Base-by-base conservation (phyloP, 1,284 basidiomycete species). In the Trichosporon faecale region DNA sequence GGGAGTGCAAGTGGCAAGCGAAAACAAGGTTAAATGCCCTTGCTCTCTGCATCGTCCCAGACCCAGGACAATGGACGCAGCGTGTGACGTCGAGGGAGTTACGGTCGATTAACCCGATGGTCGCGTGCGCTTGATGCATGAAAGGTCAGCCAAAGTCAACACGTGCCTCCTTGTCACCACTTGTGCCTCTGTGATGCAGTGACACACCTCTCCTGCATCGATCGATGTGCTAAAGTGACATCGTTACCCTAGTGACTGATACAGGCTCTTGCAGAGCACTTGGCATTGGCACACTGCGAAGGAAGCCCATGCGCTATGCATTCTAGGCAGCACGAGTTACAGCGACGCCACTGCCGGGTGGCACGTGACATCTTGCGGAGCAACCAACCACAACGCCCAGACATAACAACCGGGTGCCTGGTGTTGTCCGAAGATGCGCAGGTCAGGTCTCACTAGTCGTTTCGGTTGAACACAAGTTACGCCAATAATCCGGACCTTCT, bases 361-460 rank as follows among this genome's bases (percentile, higher is more conserved):
- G 49, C 49, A 52, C 49, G 49, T 52, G 49, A 52, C 49, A 52
- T 21, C 49, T 14, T 7, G 23, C 49, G 49, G 49, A 11, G 49
- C 49, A 52, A n/a, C 49, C 49, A 52, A 52, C 49, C 49, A 52
- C 49, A 25, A 23, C 21, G 49, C 18, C 49, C 49, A 23, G 21
- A 23, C 49, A 21, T 1, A 21, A 9, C 49, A 12, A 31, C 18
- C 57, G 57, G 57, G 57, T 61, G 57, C 57, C 57, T 61, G 57
- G 5, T 29, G 16, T n/a, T 61, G 29, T 61, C 57, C 57, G 57
- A 61, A 61, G 16, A 31, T 61, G 27, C 57, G 57, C 57, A 61
- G 57, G 57, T 16, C 27, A 31, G 57, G 57, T 33, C 57, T 61
- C 57, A 61, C 57, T 61, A 61, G 57, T 18, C 23, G 27, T 61